These are phyloP conservation scores for Schwanniomyces etchellsii DNA, from an alignment of 1,139 yeast species.

Conservation along the genomic window DNA sequence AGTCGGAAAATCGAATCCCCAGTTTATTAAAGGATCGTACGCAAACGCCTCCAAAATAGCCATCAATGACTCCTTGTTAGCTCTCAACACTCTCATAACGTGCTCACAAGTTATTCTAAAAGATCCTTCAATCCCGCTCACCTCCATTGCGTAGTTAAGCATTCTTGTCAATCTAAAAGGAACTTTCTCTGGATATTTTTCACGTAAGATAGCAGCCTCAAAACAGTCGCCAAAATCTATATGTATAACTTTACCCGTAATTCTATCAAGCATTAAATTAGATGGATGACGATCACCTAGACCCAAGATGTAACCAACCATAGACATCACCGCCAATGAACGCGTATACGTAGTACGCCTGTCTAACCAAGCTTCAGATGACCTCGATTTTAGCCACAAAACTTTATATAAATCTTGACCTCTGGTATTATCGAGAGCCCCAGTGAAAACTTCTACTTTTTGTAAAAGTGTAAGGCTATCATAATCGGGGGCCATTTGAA, in stretches of 20 bases:
- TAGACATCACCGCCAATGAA: constrained; percentile 96
- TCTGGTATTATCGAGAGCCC: constrained; percentile 90
- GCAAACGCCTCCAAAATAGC: constrained; percentile 98
- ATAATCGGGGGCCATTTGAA: constrained; percentile 98
- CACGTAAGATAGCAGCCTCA: constrained; percentile 94
- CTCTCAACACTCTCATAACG: constrained; percentile 91
- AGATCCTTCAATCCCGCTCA: constrained; percentile 96
- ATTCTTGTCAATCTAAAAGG: constrained; percentile 95
- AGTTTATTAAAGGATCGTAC: constrained; percentile 94
- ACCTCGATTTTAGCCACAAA: constrained; percentile 90
- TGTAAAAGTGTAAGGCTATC: constrained; percentile 84
- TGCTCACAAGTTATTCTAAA: constrained; percentile 95
- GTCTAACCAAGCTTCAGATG: constrained; percentile 97
- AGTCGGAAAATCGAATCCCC: constrained; percentile 96
- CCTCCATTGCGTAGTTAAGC: constrained; percentile 98
- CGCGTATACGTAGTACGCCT: constrained; percentile 94
- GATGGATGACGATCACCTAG: constrained; percentile 98
- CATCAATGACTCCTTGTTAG: constrained; percentile 92
- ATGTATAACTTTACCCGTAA: constrained; percentile 92
- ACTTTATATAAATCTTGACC: constrained; percentile 96
- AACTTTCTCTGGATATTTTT: constrained; percentile 95
- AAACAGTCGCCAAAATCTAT: constrained; percentile 99
- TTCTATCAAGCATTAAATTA: constrained; percentile 88
- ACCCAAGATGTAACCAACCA: constrained; percentile 96
- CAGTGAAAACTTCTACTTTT: constrained; percentile 93